Conservation (phyloP, 352 stramenopile species). For the Phytophthora boehmeriae region DNA sequence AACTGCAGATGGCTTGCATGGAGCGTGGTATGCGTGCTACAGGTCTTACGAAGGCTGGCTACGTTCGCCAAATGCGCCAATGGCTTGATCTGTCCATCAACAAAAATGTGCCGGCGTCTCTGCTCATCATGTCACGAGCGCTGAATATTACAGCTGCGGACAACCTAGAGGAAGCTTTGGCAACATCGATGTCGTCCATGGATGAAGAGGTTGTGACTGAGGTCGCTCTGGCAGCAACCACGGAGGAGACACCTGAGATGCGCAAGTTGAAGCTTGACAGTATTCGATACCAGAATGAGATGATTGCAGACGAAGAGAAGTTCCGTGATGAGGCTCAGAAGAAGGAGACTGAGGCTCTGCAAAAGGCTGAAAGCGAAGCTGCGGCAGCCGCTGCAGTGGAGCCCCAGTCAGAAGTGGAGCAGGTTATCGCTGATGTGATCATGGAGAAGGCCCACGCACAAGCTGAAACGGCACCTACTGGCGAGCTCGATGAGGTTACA, state of each 20-base stretch:
- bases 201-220: constrained; percentile 89
- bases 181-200: constrained; percentile 89
- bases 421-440: constrained; percentile 41
- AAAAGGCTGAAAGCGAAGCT: constrained; percentile 74
- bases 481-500: constrained; percentile 23
- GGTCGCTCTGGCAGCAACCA: constrained; percentile 74
- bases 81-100: constrained; percentile 98
- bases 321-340: constrained; percentile 88
- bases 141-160: constrained; percentile 94
- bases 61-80: constrained; percentile 95
- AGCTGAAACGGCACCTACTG: constrained; percentile 6
- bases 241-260: constrained; percentile 73
- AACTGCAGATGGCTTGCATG: constrained; percentile 96
- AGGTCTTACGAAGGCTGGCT: constrained; percentile 96
- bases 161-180: constrained; percentile 85
- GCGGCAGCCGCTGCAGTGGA: constrained; percentile 23
- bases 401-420: constrained; percentile 38
- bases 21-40: constrained; percentile 97
- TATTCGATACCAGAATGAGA: constrained; percentile 96
- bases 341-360: constrained; percentile 78
- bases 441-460: constrained; percentile 36
- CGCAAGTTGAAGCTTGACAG: constrained; percentile 90
- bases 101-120: constrained; percentile 97
- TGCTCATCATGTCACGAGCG: constrained; percentile 98
- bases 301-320: constrained; percentile 92